A percentile compares a stretch with the other conserved stretches of the same genome.
phyloP scores from a whole-genome alignment of 2,329 filamentous ascomycete genomes.

The Talaromyces sp. region DNA sequence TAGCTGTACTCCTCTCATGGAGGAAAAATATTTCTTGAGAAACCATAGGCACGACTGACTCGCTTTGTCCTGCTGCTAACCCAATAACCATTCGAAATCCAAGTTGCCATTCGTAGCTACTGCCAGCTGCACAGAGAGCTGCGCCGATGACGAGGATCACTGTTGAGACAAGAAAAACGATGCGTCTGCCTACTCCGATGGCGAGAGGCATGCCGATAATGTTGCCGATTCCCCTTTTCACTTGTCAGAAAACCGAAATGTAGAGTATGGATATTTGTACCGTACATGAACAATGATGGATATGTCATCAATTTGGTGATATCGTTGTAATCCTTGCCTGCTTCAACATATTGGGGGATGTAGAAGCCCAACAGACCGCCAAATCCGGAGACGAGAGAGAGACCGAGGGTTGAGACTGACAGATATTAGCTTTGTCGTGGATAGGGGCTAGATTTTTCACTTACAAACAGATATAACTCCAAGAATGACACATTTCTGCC shows the following conservation, averaged over 20 bases:
- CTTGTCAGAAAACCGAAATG: not conserved
- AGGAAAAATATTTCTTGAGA: slow-evolving; percentile 45
- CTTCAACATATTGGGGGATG: slow-evolving; percentile 38
- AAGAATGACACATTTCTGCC: slow-evolving; percentile 28
- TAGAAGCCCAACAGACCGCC: slow-evolving; percentile 43
- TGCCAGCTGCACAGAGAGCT: slow-evolving; percentile 28
- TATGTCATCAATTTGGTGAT: slow-evolving; percentile 41
- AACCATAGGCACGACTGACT: slow-evolving; percentile 44
- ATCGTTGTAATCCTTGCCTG: slow-evolving; percentile 38
- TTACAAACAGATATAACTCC: slow-evolving; percentile 29
- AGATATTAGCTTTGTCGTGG: slow-evolving; percentile 17
- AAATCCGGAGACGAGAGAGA: slow-evolving; percentile 42
- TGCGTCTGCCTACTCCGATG: slow-evolving; percentile 34
- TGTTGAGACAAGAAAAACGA: slow-evolving; percentile 32
- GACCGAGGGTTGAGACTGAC: slow-evolving; percentile 40
- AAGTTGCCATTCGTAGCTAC: slow-evolving; percentile 38
- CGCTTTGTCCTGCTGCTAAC: slow-evolving; percentile 42
- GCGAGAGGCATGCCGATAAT: slow-evolving; percentile 36
- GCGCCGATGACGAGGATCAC: slow-evolving; percentile 29
- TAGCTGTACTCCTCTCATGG: slow-evolving; percentile 40
- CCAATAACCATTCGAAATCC: slow-evolving; percentile 39
- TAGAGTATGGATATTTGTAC: not conserved
- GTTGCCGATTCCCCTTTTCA: slow-evolving; percentile 32
- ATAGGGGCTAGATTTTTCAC: not conserved
- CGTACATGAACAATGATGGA: slow-evolving; percentile 30